Conservation (phyloP, 495 filamentous ascomycete genomes). For the Penicillium egyptiacum region DNA sequence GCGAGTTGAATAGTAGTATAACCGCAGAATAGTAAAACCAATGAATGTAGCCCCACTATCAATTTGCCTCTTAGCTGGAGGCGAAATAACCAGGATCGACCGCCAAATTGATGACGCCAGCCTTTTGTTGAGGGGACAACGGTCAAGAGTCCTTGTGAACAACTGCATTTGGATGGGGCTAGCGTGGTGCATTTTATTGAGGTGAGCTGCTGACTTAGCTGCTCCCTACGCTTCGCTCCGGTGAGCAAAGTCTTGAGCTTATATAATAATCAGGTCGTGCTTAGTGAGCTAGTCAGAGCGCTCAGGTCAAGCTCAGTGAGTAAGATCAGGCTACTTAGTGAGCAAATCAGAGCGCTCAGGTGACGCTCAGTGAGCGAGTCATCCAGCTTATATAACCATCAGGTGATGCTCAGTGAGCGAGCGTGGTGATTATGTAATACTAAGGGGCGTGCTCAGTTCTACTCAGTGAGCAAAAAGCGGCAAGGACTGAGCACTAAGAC, state of each 20-base stretch:
- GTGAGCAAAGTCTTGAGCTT: too few relatives aligned
- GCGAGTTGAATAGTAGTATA: too few relatives aligned
- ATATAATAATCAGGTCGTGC: too few relatives aligned
- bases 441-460: slow-evolving; percentile 1
- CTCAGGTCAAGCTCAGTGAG: too few relatives aligned
- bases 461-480: slow-evolving; percentile 10
- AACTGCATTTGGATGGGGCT: slow-evolving; percentile 8
- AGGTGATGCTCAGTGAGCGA: slow-evolving; percentile 5
- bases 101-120: slow-evolving; percentile 10
- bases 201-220: slow-evolving; percentile 16
- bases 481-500: slow-evolving; percentile 13
- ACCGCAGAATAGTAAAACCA: too few relatives aligned
- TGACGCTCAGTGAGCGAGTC: slow-evolving; percentile 3
- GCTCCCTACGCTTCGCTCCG: slow-evolving; percentile 1
- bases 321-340: not conserved
- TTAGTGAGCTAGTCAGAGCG: too few relatives aligned
- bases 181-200: slow-evolving; percentile 12
- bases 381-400: not conserved
- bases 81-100: slow-evolving; percentile 11
- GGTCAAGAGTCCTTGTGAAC: slow-evolving; percentile 11
- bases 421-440: not conserved
- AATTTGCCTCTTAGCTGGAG: not conserved
- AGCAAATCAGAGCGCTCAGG: slow-evolving; percentile 4
- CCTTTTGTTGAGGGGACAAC: slow-evolving; percentile 12
- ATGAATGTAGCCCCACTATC: too few relatives aligned